Evolutionary conservation across 495 filamentous ascomycete genomes (phyloP).

Genomic region (Penicillium egyptiacum): DNA sequence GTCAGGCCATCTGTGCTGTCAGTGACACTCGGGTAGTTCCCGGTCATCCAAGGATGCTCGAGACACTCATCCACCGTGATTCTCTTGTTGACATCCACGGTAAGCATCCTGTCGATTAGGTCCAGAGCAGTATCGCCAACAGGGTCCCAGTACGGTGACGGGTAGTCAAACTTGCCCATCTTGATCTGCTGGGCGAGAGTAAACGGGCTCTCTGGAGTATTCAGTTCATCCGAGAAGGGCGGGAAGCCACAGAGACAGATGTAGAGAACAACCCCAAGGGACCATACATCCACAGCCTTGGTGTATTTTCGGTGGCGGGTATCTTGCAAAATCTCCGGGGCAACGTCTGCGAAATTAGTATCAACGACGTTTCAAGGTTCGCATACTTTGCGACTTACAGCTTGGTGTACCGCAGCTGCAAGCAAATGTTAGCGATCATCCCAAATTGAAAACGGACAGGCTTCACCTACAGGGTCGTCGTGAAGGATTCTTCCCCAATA

Average conservation of each 20-base stretch:
- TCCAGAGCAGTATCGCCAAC: constrained; percentile 88
- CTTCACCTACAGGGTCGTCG: constrained; percentile 74
- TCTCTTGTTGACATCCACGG: constrained; percentile 76
- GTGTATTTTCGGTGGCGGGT: constrained; percentile 80
- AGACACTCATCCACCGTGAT: constrained; percentile 89
- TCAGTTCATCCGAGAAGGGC: constrained; percentile 93
- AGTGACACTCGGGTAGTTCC: constrained; percentile 45
- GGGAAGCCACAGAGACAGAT: constrained; percentile 98
- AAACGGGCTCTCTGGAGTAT: constrained; percentile 73
- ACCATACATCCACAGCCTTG: constrained; percentile 96
- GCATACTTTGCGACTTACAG: constrained; percentile 50
- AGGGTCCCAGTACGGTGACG: constrained; percentile 95
- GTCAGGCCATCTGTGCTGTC: constrained; percentile 96
- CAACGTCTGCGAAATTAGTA: constrained; percentile 67
- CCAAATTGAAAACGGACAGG: not conserved
- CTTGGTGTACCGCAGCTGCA: constrained; percentile 86
- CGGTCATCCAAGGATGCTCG: constrained; percentile 84
- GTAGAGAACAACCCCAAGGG: constrained; percentile 96
- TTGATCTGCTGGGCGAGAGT: constrained; percentile 89
- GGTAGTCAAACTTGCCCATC: constrained; percentile 86
- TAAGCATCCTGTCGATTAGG: constrained; percentile 93
- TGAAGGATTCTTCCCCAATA: constrained; percentile 97
- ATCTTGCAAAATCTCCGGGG: constrained; percentile 89
- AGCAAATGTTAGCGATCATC: constrained; percentile 14
- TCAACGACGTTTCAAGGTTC: not conserved